Evolutionary conservation across 768 basidiomycete genomes (phyloP), one percentile per base, ranked within the genome.

Genomic region (Myochromella boudieri): DNA sequence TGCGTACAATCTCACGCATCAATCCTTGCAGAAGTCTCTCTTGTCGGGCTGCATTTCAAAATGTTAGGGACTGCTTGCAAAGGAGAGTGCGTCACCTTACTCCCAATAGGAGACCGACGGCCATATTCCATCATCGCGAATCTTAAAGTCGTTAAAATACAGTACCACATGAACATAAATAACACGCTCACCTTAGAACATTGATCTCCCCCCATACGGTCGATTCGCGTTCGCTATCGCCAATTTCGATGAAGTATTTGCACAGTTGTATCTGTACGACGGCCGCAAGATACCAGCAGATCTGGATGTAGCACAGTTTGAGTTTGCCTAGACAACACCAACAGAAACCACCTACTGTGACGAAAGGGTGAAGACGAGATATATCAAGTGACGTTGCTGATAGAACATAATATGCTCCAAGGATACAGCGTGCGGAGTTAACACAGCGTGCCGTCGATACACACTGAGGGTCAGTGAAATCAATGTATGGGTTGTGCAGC

Each of bases 231-330:
- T 79, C 79, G 11, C 72, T 70, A 64, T 92, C 88, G n/a, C 84
- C 82, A 37, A 80, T 80, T 61, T 91, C 87, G 49, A 93, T 91
- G 60, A 84, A 86, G 58, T 88, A 83, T 60, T 88, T 90, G 76
- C 90, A 93, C 29, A 89, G 71, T 56, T 92, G 89, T 37, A 92
- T 82, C 60, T 91, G 84, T 3, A 92, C 87, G 4, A 88, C 89
- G 11, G 91, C 90, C 6, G 90, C 91, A 12, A 93, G 80, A 64
- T 93, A 92, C 90, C 90, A 93, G 62, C 89, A 91, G 37, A 92
- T 91, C 87, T 90, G 50, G 33, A 58, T 41, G 37, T 52, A 43
- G 46, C 18, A 1, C 2, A 20, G 28, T 44, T 56, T 42, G 4
- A 49, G 39, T 8, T 32, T 27, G 10, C 15, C 14, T 14, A 1